Evolutionary conservation across 345 rosid genomes (phyloP), one percentile per base, ranked within the genome.

Genomic region (Cardamine chenopodiifolia): DNA sequence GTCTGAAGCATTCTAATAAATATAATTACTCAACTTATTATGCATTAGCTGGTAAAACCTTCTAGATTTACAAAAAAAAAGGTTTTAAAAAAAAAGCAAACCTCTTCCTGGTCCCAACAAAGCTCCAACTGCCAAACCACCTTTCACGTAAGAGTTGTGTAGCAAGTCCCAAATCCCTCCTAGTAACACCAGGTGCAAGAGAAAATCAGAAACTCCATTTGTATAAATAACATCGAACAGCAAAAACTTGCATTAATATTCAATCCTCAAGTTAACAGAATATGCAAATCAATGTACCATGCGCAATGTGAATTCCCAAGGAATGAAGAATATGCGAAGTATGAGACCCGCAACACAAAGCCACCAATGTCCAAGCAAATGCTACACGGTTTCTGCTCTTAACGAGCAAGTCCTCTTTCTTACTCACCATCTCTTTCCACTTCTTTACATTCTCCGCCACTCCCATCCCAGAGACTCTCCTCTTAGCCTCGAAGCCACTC

Each of bases 81-180:
- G 7, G 14, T 17, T 5, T 35, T 59, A 14, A 31, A 22, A n/a
- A 19, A 18, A 65, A 60, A 72, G 77, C 81, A 72, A 35, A 95
- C 99, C 99, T 91, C 97, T 81, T 83, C 96, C 97, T 10, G 99
- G 99, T 80, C 97, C 99, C 48, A 91, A 68, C 39, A 94, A 80
- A 83, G 99, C 92, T 42, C 83, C 93, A 66, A 85, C 53, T 62
- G 99, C 87, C 71, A 94, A 82, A 47, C 92, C 90, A 54, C 96
- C 95, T 81, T 94, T 91, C 62, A 91, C 80, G 67, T 90, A 90
- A 23, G 96, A 83, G 82, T 89, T 89, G 77, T 95, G 97, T 70
- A 91, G 85, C 75, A 86, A 37, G 53, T 95, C 93, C 92, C 86
- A 84, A 47, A 91, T 70, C 9, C 88, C 70, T 65, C 93, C 98